Percentiles rank a stretch among this genome's conserved stretches.
Evolutionary conservation across 805 yeast species (phyloP).

Genomic region (Brettanomyces custersianus): DNA sequence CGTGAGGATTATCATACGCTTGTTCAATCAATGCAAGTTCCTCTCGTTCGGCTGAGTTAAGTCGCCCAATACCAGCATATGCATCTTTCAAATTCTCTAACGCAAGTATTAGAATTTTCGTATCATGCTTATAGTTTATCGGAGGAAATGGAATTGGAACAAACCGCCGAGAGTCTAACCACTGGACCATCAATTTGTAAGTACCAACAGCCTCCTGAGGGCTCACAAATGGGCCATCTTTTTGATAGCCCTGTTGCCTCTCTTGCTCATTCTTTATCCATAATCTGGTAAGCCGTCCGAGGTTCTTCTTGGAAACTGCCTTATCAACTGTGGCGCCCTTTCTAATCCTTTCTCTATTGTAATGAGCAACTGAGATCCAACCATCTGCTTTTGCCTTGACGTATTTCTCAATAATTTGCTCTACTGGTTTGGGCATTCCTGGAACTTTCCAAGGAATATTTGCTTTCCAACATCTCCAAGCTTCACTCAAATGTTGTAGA

Average conservation of each 20-base stretch:
- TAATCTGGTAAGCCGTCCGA: slow-evolving; percentile 83
- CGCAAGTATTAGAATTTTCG: slow-evolving; percentile 81
- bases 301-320: slow-evolving; percentile 85
- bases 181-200: slow-evolving; percentile 79
- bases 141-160: slow-evolving; percentile 93
- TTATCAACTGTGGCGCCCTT: slow-evolving; percentile 92
- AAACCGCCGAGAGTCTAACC: slow-evolving; percentile 81
- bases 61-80: slow-evolving; percentile 63
- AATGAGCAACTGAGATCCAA: slow-evolving; percentile 90
- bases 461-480: slow-evolving; percentile 99
- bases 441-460: slow-evolving; percentile 97
- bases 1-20: slow-evolving; percentile 96
- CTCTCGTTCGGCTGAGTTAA: slow-evolving; percentile 83
- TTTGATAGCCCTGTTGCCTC: slow-evolving; percentile 68
- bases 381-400: slow-evolving; percentile 94
- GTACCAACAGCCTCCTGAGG: slow-evolving; percentile 85
- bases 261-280: slow-evolving; percentile 93
- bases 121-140: slow-evolving; percentile 82
- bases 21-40: slow-evolving; percentile 90
- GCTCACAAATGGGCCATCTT: slow-evolving; percentile 78
- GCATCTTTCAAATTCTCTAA: slow-evolving; percentile 80
- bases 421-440: slow-evolving; percentile 88
- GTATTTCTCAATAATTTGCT: slow-evolving; percentile 76
- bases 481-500: slow-evolving; percentile 90
- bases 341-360: slow-evolving; percentile 80